Evolutionary conservation across 2,329 filamentous ascomycete species (phyloP).

Genomic region (Metarhizium album): DNA sequence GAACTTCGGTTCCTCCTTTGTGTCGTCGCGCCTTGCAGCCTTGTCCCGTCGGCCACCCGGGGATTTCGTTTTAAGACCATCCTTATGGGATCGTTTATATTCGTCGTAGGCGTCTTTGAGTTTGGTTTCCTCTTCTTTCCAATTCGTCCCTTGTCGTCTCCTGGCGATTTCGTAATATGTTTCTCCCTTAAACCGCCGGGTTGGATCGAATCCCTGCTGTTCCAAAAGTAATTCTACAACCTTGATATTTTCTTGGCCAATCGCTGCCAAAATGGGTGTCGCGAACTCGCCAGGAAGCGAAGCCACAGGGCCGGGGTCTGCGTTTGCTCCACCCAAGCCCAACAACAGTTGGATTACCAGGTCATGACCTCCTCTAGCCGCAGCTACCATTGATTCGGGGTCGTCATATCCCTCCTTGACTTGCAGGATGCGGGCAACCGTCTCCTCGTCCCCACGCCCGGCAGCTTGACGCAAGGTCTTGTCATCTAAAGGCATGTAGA

Average conservation of each 20-base stretch:
- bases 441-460: constrained; percentile 50
- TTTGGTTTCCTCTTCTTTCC: constrained; percentile 78
- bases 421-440: constrained; percentile 49
- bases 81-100: constrained; percentile 43
- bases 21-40: constrained; percentile 31
- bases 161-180: constrained; percentile 83
- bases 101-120: constrained; percentile 67
- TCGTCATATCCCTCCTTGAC: constrained; percentile 56
- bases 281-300: constrained; percentile 58
- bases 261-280: constrained; percentile 88
- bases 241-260: constrained; percentile 77
- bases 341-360: constrained; percentile 72
- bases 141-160: constrained; percentile 72
- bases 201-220: constrained; percentile 72
- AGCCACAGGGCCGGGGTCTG: constrained; percentile 57
- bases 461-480: constrained; percentile 51
- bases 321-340: constrained; percentile 53
- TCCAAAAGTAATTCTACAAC: constrained; percentile 72
- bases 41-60: constrained; percentile 31
- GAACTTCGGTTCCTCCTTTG: constrained; percentile 31
- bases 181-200: constrained; percentile 61
- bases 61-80: constrained; percentile 37
- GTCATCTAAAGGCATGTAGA: constrained; percentile 54
- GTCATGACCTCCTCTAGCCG: constrained; percentile 83
- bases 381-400: constrained; percentile 78